Percentiles rank a stretch among this genome's conserved stretches.
Evolutionary conservation across 2,329 filamentous ascomycete genomes (phyloP).

Genomic region (Curvularia verruculosa): DNA sequence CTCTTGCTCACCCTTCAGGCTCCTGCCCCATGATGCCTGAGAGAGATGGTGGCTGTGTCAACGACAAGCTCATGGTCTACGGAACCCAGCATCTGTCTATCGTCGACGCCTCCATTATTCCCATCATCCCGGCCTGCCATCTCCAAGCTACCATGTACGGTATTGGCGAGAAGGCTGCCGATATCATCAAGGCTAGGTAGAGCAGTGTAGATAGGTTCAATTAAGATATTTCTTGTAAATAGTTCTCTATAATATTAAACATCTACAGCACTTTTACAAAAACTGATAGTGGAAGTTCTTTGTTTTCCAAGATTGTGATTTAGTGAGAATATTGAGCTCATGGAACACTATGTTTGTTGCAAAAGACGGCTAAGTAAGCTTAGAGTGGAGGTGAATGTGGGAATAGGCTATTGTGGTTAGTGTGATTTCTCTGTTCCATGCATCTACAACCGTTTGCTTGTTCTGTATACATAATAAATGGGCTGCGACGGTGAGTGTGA

Average conservation of each 20-base stretch:
- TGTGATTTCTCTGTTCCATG: no score
- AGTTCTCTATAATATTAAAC: background rate
- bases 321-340: no score
- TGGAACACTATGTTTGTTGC: no score
- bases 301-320: no score
- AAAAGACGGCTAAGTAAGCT: no score
- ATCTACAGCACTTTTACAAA: no score
- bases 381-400: no score
- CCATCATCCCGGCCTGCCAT: slow-evolving; percentile 38
- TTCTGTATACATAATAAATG: no score
- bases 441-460: no score
- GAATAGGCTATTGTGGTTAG: no score
- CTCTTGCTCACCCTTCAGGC: slow-evolving; percentile 40
- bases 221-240: slow-evolving; percentile 5
- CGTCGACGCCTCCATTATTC: slow-evolving; percentile 43
- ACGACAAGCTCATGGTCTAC: slow-evolving; percentile 37
- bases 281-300: no score
- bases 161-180: slow-evolving; percentile 45
- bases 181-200: slow-evolving; percentile 37
- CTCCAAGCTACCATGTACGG: slow-evolving; percentile 43
- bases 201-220: background rate
- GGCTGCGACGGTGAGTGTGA: no score
- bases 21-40: slow-evolving; percentile 40
- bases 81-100: slow-evolving; percentile 36
- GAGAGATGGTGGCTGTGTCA: slow-evolving; percentile 36